Base-by-base conservation (phyloP, 225 moss, liverwort and hornwort genomes). In the Lunularia cruciata region DNA sequence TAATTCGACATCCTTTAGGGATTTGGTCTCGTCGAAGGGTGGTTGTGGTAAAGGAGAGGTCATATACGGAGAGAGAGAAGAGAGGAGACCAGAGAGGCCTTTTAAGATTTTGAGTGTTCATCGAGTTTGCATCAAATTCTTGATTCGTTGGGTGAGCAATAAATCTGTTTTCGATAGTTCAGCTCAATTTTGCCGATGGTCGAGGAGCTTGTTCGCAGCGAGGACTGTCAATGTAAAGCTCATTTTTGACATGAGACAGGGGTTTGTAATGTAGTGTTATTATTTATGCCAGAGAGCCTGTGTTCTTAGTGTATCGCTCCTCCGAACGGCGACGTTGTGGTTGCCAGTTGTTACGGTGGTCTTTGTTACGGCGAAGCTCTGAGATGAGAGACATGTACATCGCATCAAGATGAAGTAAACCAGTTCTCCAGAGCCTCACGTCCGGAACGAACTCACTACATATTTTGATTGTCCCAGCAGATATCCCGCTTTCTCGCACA, bases 121-220 rank as follows among this genome's bases (percentile, higher is more conserved):
- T 49, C 10, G 66, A 49, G 66, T 48, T 66, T 66, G 47, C 48
- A 66, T 66, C 47, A 49, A 48, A 71, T 69, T 65, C 77, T 54
- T 45, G 61, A 72, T 61, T 77, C 61, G 56, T 72, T 72, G 54
- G 61, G 71, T 53, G 72, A 72, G 77, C 67, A 77, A 72, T 68
- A 77, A 72, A 77, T 72, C 30, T 19, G 59, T 22, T 23, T 16
- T 38, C 39, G 61, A 32, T 49, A 51, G 48, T 49, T 47, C 32
- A 47, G 47, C 66, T 66, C 66, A 66, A 22, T 34, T 32, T 60
- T 36, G 60, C 60, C 22, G 60, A 60, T 2, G 23, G 1, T 15
- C 56, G 16, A 7, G 15, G 31, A 32, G 31, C 31, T 30, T 12
- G 56, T 57, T 57, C 18, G 32, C 23, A 20, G 3, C 37, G 38